Base-by-base conservation (phyloP, 164 flowering plant genomes). In the Malania oleifera region DNA sequence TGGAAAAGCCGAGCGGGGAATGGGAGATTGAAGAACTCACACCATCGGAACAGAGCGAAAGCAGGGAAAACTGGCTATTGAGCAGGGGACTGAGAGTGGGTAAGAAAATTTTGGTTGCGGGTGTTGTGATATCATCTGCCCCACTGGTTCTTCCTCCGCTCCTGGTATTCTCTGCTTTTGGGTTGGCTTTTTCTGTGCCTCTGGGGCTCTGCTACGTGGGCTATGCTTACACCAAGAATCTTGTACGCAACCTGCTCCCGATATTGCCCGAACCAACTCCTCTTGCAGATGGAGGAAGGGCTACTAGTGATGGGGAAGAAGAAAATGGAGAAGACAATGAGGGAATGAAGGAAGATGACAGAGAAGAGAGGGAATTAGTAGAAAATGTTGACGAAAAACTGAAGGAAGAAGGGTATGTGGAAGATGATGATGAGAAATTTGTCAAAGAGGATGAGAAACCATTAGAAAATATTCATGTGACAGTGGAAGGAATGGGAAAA, bases 121-220 rank as follows among this genome's bases (percentile, higher is more conserved):
- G 95, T 12, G 52, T 77, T 26, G 80, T 78, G 5, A 54, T 85
- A 13, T 67, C 92, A 1, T 76, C 95, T 19, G 87, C 85, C 0
- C 89, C 96, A 0, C 5, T 91, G 13, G 56, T 87, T 61, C 72
- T 91, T 61, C 98, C 98, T 52, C 83, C 96, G 0, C 70, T 89
- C 18, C 13, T 81, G 31, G 69, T 79, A 9, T 52, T 78, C 4
- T 86, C 95, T 0, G 65, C 80, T 0, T 13, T 91, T 3, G 98
- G 92, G 14, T 55, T 86, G 18, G 86, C 73, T 20, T 62, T 71
- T 56, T 72, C 91, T 0, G 62, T 89, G 11, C 95, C 91, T 48
- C 82, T 62, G 58, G 85, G 92, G n/a, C 15, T 86, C 40, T 66
- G 70, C 15, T 70, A 77, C 35, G 87, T 75, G 0, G 68, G 81